These are phyloP conservation scores for Rosa rugosa DNA, from an alignment of 306 rosid genomes.

Conservation along the genomic window DNA sequence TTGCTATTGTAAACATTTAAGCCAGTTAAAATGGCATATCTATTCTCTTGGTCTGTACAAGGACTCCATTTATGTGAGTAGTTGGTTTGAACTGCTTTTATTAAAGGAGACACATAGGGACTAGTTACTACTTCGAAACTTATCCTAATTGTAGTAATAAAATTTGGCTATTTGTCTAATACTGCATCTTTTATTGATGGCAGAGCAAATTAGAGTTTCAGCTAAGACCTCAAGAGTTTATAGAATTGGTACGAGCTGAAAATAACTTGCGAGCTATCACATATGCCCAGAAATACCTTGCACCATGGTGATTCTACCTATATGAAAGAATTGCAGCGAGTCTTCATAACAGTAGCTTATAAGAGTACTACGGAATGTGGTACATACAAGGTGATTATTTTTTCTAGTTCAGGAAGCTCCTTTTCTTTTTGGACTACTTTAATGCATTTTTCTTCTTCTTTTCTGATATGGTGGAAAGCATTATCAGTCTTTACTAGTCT, in stretches of 20 bases:
- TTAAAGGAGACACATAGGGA: background rate
- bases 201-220: slow-evolving; percentile 96
- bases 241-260: slow-evolving; percentile 93
- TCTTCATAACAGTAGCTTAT: slow-evolving; percentile 76
- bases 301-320: slow-evolving; percentile 82
- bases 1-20: background rate
- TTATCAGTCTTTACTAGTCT: slow-evolving; percentile 4
- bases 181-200: slow-evolving; percentile 36
- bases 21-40: background rate
- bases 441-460: background rate
- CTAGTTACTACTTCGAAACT: background rate
- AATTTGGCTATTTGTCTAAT: slow-evolving; percentile 24
- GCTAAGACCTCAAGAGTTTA: slow-evolving; percentile 92
- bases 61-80: background rate
- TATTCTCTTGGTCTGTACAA: background rate
- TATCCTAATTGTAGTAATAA: background rate
- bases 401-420: slow-evolving; percentile 3
- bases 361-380: slow-evolving; percentile 78
- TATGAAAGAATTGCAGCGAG: slow-evolving; percentile 91
- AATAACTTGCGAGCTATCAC: slow-evolving; percentile 73
- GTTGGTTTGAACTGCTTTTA: background rate
- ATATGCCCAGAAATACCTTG: slow-evolving; percentile 82
- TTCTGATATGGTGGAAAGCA: slow-evolving; percentile 3
- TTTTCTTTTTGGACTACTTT: slow-evolving; percentile 6
- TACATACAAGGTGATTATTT: slow-evolving; percentile 73